Evolutionary conservation across 2,329 filamentous ascomycete species (phyloP), one percentile per base, ranked within the genome.

Genomic region (Colletotrichum ledebouriae): DNA sequence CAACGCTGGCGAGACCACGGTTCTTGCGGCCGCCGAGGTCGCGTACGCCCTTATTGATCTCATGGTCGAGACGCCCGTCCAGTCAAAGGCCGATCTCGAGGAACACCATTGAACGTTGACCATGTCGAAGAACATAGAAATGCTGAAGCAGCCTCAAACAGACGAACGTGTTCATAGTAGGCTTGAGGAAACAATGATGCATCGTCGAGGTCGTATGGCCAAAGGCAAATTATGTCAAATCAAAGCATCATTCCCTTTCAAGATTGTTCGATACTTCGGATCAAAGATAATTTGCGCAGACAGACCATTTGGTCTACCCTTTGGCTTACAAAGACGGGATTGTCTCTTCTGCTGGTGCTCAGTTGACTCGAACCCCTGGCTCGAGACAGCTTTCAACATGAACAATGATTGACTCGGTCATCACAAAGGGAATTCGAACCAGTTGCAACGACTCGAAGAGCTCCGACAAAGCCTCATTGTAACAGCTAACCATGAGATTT

Each of bases 21-120:
- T 89, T 2, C 77, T 94, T 57, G 91, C 90, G 2, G 92, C 89
- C 12, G 90, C 92, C 17, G 91, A 94, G 81, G 83, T 94, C 42
- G 90, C 84, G 0, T 93, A 88, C 77, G 91, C 94, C 76, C 84
- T 94, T 17, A 80, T 94, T 72, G 93, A 90, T 4, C 88, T 83
- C 70, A 87, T 88, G 78, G 86, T 87, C 3, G 86, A 85, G 73
- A 76, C 73, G 39, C 77, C 78, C 4, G 76, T 77, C 34, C 64
- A 59, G 56, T 70, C 68, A 33, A 60, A 58, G 37, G 58, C 59
- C 0, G 56, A 71, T 34, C 1, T 29, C 15, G 47, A 29, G 17
- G 13, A 34, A 5, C 4, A 13, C 7, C 6, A 11, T 11, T 55
- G 39, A 53, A 10, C 4, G 33, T 41, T 29, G 10, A 10, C 10